These are phyloP conservation scores for Pseudogymnoascus sp. DNA, from an alignment of 2,329 filamentous ascomycete genomes.

Conservation along the genomic window DNA sequence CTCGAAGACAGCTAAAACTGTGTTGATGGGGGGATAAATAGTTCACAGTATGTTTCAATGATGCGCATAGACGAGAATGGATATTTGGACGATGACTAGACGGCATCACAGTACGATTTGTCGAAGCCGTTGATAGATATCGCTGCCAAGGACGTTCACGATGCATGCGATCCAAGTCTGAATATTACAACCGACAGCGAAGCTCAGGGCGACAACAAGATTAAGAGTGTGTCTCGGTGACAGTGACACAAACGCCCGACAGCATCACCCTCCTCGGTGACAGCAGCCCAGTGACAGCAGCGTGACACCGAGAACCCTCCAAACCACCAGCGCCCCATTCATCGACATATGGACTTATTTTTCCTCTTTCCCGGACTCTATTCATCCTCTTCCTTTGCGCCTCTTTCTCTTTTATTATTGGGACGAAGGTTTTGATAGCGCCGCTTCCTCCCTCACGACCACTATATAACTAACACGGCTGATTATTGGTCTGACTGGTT, in stretches of 20 bases:
- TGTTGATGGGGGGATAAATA: neutral
- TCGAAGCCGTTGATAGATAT: neutral
- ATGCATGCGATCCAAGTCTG: neutral
- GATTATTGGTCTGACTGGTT: no score
- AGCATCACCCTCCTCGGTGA: neutral
- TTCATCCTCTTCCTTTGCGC: no score
- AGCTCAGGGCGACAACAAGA: neutral
- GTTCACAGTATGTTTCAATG: neutral
- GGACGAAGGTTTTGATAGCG: no score
- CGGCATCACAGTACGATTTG: neutral
- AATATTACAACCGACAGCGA: neutral
- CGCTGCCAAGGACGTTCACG: neutral
- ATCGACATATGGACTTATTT: no score
- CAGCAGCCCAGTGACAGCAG: neutral
- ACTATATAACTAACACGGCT: no score
- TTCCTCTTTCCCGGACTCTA: no score
- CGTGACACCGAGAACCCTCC: neutral
- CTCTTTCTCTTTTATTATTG: no score
- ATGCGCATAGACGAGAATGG: neutral
- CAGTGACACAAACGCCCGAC: neutral
- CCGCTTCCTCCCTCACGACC: no score
- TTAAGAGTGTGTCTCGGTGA: neutral
- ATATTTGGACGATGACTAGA: neutral
- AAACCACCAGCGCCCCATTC: no score
- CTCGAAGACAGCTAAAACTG: neutral